Evolutionary conservation across 176 grass and related monocot species (phyloP).

Genomic region (Hsuehochloa calcarea): DNA sequence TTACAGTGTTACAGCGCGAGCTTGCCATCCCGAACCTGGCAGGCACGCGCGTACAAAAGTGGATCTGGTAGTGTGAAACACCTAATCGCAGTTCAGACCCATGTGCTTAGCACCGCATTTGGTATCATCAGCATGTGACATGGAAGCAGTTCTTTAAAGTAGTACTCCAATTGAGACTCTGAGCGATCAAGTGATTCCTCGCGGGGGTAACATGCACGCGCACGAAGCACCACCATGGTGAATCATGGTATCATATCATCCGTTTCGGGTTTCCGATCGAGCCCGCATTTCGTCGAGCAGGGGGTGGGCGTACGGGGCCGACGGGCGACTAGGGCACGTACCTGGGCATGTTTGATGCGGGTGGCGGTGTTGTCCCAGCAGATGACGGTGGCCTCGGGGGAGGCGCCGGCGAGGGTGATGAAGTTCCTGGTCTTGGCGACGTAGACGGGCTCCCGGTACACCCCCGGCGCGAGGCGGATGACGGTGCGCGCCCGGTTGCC

Average conservation of each 20-base stretch:
- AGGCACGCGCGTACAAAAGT: not conserved
- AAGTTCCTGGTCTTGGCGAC: constrained; percentile 90
- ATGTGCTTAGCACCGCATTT: not conserved
- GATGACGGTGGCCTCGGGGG: constrained; percentile 72
- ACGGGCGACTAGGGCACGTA: not conserved
- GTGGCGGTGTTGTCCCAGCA: constrained; percentile 90
- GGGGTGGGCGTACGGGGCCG: not conserved
- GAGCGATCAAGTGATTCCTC: not conserved
- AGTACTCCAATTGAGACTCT: too few relatives aligned
- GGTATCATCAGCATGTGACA: not conserved
- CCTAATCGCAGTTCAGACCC: not conserved
- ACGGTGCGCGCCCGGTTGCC: constrained; percentile 69
- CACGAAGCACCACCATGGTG: not conserved
- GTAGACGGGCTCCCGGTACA: constrained; percentile 82
- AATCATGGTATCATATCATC: not conserved
- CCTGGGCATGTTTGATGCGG: constrained; percentile 83
- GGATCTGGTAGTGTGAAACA: not conserved
- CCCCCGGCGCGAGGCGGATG: constrained; percentile 65
- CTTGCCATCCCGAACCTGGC: too few relatives aligned
- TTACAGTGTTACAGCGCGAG: too few relatives aligned
- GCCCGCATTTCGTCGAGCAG: constrained; percentile 41
- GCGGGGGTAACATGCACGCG: not conserved
- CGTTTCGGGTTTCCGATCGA: not conserved
- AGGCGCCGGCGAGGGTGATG: constrained; percentile 67
- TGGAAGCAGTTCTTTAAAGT: not conserved